phyloP scores from a whole-genome alignment of 768 basidiomycete genomes.

The Mycena alexandri region DNA sequence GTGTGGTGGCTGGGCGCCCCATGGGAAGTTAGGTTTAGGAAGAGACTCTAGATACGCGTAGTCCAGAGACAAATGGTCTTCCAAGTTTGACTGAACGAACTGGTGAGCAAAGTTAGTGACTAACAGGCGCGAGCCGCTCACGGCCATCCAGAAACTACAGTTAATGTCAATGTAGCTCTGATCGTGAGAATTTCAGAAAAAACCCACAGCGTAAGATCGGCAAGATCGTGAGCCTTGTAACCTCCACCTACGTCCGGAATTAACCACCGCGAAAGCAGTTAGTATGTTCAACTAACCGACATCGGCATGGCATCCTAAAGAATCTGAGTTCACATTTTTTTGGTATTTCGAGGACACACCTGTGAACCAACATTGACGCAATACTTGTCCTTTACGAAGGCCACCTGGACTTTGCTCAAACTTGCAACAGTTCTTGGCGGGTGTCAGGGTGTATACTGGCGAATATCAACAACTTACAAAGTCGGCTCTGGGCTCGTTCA shows the following conservation, averaged over 20 bases:
- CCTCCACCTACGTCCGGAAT: slow-evolving; percentile 68
- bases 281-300: slow-evolving; percentile 11
- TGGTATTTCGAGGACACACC: slow-evolving; percentile 49
- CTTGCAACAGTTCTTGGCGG: slow-evolving; percentile 67
- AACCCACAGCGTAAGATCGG: slow-evolving; percentile 65
- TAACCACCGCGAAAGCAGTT: neutral
- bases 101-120: neutral
- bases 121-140: slow-evolving; percentile 22
- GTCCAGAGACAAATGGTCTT: slow-evolving; percentile 69
- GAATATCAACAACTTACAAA: slow-evolving; percentile 61
- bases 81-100: slow-evolving; percentile 64
- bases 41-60: slow-evolving; percentile 63
- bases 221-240: slow-evolving; percentile 74
- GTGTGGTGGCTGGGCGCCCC: slow-evolving; percentile 75
- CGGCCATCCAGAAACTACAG: slow-evolving; percentile 27
- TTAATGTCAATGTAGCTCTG: slow-evolving; percentile 39
- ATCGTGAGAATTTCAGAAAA: slow-evolving; percentile 69
- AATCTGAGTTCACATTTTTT: slow-evolving; percentile 38
- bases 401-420: slow-evolving; percentile 71
- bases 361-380: slow-evolving; percentile 83
- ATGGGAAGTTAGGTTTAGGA: slow-evolving; percentile 64
- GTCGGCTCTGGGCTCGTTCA: slow-evolving; percentile 75
- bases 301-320: slow-evolving; percentile 58
- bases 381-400: slow-evolving; percentile 63
- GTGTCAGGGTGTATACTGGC: neutral